Base-by-base conservation (phyloP, 257 asterid genomes). In the Jacaranda copaia region DNA sequence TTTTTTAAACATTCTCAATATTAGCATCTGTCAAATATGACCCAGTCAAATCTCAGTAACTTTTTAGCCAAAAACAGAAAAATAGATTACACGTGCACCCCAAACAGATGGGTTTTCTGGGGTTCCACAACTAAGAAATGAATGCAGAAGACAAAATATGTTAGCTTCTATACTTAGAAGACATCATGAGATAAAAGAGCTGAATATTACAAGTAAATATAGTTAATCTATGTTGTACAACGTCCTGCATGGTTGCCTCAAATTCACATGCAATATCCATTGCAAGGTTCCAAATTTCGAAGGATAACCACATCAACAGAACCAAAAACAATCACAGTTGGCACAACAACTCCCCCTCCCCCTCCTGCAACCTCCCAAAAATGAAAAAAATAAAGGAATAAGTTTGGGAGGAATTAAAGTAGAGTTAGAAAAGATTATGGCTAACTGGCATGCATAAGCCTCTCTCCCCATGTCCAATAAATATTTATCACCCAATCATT, bases 401-500 rank as follows among this genome's bases (percentile, higher is more conserved):
- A 71, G 19, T 61, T 51, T 8, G 35, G 36, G 20, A 35, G 6
- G 5, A 45, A 25, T 12, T 0, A 25, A 32, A 39, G 8, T 56
- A 9, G 57, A 38, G 19, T 19, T 61, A 25, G 5, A 40, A 60
- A 42, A 48, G 11, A 64, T 16, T 1, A 13, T 40, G 43, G 55
- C 69, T 25, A 53, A 63, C 52, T 15, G 35, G 73, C 70, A 60
- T 69, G 45, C 36, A 13, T 25, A 20, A 40, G 64, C 74, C 55
- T 46, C 40, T 52, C 74, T 51, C 52, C 38, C 66, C 43, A 77
- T 42, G 51, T 12, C 9, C 51, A 11, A 72, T 3, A 58, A 62
- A 18, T 43, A 15, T 20, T n/a, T 62, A 81, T 57, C 65, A 52
- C 32, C 53, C 14, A 71, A 25, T 35, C 43, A 68, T 67, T 68